Conservation (phyloP, 495 filamentous ascomycete genomes). For the Acidomyces sp. region DNA sequence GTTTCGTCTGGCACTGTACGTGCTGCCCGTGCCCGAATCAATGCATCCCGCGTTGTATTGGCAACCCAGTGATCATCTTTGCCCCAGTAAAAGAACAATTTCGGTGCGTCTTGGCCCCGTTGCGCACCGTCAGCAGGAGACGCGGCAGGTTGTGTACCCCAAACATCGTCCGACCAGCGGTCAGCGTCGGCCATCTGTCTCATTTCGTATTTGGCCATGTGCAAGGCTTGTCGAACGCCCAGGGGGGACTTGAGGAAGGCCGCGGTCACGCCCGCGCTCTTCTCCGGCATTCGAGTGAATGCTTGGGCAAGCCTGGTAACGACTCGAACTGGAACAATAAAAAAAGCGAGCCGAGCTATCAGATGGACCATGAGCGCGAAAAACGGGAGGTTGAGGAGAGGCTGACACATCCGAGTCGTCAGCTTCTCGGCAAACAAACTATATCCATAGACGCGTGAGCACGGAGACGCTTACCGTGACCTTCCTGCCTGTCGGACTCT, state of each 20-base stretch:
- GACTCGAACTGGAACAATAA: constrained; percentile 7
- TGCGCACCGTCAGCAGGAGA: background rate
- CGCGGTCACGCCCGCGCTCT: constrained; percentile 48
- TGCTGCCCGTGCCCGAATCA: constrained; percentile 45
- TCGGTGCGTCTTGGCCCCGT: constrained; percentile 25
- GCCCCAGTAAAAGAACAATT: constrained; percentile 71
- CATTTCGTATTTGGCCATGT: constrained; percentile 67
- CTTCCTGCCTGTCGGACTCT: constrained; percentile 22
- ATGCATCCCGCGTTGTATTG: constrained; percentile 55
- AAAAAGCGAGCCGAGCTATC: constrained; percentile 12
- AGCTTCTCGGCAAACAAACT: no score
- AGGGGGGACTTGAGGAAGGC: constrained; percentile 37
- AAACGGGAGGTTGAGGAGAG: constrained; percentile 2
- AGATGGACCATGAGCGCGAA: constrained; percentile 2
- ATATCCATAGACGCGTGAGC: no score
- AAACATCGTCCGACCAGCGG: constrained; percentile 66
- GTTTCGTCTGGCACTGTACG: constrained; percentile 9
- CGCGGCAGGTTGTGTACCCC: constrained; percentile 39
- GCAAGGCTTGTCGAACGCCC: constrained; percentile 36
- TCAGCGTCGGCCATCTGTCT: constrained; percentile 48
- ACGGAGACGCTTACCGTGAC: constrained; percentile 14
- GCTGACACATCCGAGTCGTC: no score
- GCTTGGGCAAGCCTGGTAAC: constrained; percentile 10
- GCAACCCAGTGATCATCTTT: constrained; percentile 72
- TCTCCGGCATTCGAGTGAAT: constrained; percentile 41